Base-by-base conservation (phyloP, 306 rosid species). In the Quercus agrifolia region DNA sequence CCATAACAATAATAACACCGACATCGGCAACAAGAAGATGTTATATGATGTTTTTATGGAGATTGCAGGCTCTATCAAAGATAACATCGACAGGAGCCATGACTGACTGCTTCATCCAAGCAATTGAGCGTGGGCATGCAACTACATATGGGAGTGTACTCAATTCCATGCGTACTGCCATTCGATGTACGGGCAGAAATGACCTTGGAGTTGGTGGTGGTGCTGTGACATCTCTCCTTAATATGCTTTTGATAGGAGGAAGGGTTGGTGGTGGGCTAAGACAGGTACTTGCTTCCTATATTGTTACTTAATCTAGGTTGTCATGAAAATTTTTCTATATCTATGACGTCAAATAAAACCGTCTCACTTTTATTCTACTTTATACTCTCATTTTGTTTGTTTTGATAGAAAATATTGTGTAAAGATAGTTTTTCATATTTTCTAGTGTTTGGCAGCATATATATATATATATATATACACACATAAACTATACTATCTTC, bases 41-140 rank as follows among this genome's bases (percentile, higher is more conserved):
- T 19, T 25, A 72, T 72, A 74, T 76, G 3, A n/a, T 72, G 41
- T 28, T 57, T 70, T 61, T 51, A 28, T 55, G 69, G 75, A 70
- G 74, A 87, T 8, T 41, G 46, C 94, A 95, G 99, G 98, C 99
- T 75, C 82, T 93, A 20, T 96, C 98, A 20, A 96, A 78, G 90
- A 87, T 93, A 54, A 89, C 98, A 41, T 95, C 99, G 56, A 95
- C 99, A 63, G 99, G 99, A 58, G 99, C 98, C 75, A 91, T 95
- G 98, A 95, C 99, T 21, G 91, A 75, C 85, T 89, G 94, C 89
- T 95, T 95, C 89, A 93, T 95, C 83, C 97, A 93, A 85, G 98
- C 99, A 4, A 78, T 95, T 4, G 99, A 93, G 87, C 92, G 83
- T 30, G 99, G 97, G 71, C 92, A 92, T 4, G 97, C 89, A n/a